Conservation (phyloP, 129 eudicot genomes). For the Flaveria brownii region DNA sequence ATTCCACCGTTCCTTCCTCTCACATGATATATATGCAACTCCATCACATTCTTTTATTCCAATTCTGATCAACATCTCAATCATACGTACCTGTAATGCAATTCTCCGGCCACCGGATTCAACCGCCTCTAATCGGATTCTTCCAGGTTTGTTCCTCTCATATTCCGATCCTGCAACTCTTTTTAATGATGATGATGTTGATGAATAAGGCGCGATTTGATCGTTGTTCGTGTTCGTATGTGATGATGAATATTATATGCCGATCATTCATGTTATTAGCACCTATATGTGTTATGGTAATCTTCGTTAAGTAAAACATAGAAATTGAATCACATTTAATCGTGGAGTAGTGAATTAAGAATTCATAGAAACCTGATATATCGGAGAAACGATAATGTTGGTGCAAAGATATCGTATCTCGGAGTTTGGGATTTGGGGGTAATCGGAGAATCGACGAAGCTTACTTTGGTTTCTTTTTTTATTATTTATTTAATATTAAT, state of each 20-base stretch:
- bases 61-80: not conserved
- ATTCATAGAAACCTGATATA: not conserved
- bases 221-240: conserved; percentile 9
- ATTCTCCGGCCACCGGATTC: not conserved
- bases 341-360: not conserved
- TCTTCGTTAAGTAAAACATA: not conserved
- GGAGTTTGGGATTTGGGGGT: conserved; percentile 15
- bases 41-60: not conserved
- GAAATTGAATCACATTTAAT: too few species aligned
- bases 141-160: conserved; percentile 22
- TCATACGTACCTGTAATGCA: not conserved
- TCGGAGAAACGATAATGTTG: too few species aligned
- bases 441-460: conserved; percentile 9
- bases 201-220: not conserved
- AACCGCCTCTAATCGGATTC: conserved; percentile 9
- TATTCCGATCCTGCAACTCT: not conserved
- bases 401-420: not conserved
- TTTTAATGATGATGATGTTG: not conserved
- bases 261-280: not conserved
- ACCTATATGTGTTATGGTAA: not conserved
- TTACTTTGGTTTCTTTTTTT: not conserved
- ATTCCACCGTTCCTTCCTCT: conserved; percentile 11
- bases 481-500: too few species aligned
- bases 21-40: conserved; percentile 13
- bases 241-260: too few species aligned